Evolutionary conservation across 1,139 yeast species (phyloP).

Genomic region (Candida sanyaensis): DNA sequence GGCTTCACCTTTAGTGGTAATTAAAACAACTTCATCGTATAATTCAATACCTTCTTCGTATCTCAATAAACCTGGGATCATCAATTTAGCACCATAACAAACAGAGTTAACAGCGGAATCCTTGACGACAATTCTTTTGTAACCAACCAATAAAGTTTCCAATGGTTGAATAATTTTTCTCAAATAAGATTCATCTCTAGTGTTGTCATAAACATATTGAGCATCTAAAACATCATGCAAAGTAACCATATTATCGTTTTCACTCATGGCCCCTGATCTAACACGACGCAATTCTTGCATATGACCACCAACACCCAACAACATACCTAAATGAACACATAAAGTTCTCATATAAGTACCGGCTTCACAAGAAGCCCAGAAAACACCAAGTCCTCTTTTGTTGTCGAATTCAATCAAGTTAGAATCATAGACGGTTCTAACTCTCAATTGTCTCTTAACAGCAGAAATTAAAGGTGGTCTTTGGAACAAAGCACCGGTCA

Average conservation of each 20-base stretch:
- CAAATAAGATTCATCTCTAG: constrained; percentile 93
- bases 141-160: constrained; percentile 89
- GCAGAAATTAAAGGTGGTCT: constrained; percentile 99
- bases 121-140: constrained; percentile 96
- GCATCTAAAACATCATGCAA: constrained; percentile 97
- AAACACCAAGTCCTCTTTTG: constrained; percentile 95
- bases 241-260: constrained; percentile 89
- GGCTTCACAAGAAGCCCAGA: constrained; percentile 99
- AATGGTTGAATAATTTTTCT: constrained; percentile 94
- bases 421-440: constrained; percentile 95
- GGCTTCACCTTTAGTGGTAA: constrained; percentile 99
- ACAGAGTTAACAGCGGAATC: constrained; percentile 98
- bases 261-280: constrained; percentile 94
- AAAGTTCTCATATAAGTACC: constrained; percentile 99
- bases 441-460: constrained; percentile 98
- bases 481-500: constrained; percentile 98
- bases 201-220: constrained; percentile 95
- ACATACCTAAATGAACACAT: constrained; percentile 98
- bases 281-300: constrained; percentile 99
- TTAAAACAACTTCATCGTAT: constrained; percentile 95
- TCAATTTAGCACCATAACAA: constrained; percentile 97
- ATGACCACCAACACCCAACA: constrained; percentile 98
- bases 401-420: constrained; percentile 94
- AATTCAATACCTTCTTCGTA: constrained; percentile 97
- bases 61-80: constrained; percentile 98